Percentiles rank a stretch among this genome's conserved stretches.
Conservation (phyloP, 2,329 filamentous ascomycete species). For the Alternaria triticina region DNA sequence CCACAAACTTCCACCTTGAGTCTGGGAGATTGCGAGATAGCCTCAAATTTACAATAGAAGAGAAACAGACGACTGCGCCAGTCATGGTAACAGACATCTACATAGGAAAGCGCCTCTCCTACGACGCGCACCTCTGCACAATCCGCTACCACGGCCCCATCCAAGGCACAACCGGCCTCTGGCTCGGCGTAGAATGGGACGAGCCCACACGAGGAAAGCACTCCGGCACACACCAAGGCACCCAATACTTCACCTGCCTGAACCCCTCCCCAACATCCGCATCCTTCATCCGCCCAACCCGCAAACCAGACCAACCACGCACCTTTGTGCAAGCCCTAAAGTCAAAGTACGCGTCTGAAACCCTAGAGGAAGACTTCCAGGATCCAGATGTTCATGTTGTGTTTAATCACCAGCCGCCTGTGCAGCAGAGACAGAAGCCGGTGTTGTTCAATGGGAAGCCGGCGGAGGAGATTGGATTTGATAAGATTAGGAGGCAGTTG, state of each 20-base stretch:
- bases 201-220: constrained; percentile 87
- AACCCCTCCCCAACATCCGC: constrained; percentile 72
- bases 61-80: neutral
- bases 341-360: constrained; percentile 76
- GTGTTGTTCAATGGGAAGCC: constrained; percentile 81
- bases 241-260: constrained; percentile 56
- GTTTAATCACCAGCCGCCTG: constrained; percentile 29
- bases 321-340: constrained; percentile 81
- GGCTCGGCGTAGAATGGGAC: constrained; percentile 98
- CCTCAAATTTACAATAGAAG: neutral
- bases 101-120: constrained; percentile 80
- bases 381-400: constrained; percentile 42
- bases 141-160: constrained; percentile 83
- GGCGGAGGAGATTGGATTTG: constrained; percentile 92
- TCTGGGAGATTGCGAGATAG: no score
- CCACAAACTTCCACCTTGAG: no score
- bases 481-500: constrained; percentile 84
- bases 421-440: constrained; percentile 45
- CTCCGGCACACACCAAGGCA: constrained; percentile 79
- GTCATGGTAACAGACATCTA: constrained; percentile 48
- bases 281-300: constrained; percentile 84
- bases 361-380: constrained; percentile 37
- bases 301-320: constrained; percentile 70
- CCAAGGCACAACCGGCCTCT: constrained; percentile 75
- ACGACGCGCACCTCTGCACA: constrained; percentile 78